Conservation (phyloP, 176 grass and related monocot genomes). For the Panicum miliaceum region DNA sequence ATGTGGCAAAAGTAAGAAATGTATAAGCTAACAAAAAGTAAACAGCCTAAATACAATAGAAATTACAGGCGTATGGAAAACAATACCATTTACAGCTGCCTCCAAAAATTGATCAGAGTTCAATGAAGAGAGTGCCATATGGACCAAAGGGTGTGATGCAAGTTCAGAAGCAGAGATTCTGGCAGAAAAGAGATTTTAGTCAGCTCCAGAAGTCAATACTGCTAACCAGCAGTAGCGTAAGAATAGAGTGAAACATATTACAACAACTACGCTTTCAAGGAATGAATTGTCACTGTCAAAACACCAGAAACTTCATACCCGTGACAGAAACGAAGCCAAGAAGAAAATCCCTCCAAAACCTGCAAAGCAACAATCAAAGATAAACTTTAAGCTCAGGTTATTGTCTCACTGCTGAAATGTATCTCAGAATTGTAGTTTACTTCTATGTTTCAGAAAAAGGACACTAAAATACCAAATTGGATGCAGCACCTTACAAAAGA, state of each 20-base stretch:
- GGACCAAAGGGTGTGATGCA: conserved; percentile 87
- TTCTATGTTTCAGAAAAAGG: background rate
- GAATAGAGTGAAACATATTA: conserved; percentile 24
- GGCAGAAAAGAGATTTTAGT: conserved; percentile 45
- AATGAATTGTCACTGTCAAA: conserved; percentile 38
- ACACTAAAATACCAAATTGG: background rate
- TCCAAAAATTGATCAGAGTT: conserved; percentile 83
- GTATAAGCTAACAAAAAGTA: conserved; percentile 24
- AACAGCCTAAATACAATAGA: conserved; percentile 31
- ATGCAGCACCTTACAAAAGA: conserved; percentile 13
- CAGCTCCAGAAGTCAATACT: conserved; percentile 23
- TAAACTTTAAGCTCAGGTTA: conserved; percentile 35
- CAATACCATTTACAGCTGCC: conserved; percentile 91
- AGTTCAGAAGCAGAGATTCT: conserved; percentile 78
- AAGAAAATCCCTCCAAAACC: conserved; percentile 95
- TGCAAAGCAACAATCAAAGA: conserved; percentile 46
- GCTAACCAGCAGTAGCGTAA: conserved; percentile 27
- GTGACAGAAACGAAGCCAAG: conserved; percentile 93
- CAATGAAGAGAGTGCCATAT: conserved; percentile 72
- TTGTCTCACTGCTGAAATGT: background rate
- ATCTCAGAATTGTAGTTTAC: conserved; percentile 13
- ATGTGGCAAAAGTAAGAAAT: conserved; percentile 4
- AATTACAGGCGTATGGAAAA: conserved; percentile 43
- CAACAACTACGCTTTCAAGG: conserved; percentile 36
- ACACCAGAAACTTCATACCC: conserved; percentile 66